phyloP scores from a whole-genome alignment of 2,329 filamentous ascomycete genomes.

The Arthroderma sp. region DNA sequence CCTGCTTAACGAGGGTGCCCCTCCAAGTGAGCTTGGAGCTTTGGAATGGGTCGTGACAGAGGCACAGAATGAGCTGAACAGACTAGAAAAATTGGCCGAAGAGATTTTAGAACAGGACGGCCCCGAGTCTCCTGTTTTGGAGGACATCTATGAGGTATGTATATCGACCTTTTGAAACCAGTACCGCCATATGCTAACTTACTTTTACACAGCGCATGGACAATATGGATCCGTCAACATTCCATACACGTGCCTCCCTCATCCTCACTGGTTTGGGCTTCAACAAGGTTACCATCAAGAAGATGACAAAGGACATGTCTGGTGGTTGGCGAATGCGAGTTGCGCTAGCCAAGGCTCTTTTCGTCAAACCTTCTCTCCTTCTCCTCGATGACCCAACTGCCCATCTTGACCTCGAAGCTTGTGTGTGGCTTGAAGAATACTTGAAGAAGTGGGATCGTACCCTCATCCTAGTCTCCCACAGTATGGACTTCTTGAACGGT shows the following conservation, averaged over 20 bases:
- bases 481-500: slow-evolving; percentile 97
- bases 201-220: slow-evolving; percentile 71
- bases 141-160: slow-evolving; percentile 88
- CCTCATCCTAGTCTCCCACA: slow-evolving; percentile 91
- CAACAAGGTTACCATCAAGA: slow-evolving; percentile 95
- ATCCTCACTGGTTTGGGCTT: slow-evolving; percentile 98
- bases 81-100: slow-evolving; percentile 79
- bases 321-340: slow-evolving; percentile 99
- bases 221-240: slow-evolving; percentile 95
- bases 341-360: slow-evolving; percentile 89
- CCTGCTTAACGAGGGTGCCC: slow-evolving; percentile 91
- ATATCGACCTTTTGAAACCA: slow-evolving; percentile 2
- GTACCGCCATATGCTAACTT: slow-evolving; percentile 8
- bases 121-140: slow-evolving; percentile 75
- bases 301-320: slow-evolving; percentile 99
- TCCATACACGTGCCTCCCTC: slow-evolving; percentile 85
- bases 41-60: slow-evolving; percentile 95
- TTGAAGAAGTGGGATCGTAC: slow-evolving; percentile 99
- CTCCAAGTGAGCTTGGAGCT: slow-evolving; percentile 74
- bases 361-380: slow-evolving; percentile 92
- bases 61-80: slow-evolving; percentile 82
- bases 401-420: slow-evolving; percentile 97
- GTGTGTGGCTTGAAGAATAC: slow-evolving; percentile 99
- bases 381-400: slow-evolving; percentile 96
- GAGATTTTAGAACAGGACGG: slow-evolving; percentile 83